Base-by-base conservation (phyloP, 2,329 filamentous ascomycete species). In the Trichoderma asperellum region DNA sequence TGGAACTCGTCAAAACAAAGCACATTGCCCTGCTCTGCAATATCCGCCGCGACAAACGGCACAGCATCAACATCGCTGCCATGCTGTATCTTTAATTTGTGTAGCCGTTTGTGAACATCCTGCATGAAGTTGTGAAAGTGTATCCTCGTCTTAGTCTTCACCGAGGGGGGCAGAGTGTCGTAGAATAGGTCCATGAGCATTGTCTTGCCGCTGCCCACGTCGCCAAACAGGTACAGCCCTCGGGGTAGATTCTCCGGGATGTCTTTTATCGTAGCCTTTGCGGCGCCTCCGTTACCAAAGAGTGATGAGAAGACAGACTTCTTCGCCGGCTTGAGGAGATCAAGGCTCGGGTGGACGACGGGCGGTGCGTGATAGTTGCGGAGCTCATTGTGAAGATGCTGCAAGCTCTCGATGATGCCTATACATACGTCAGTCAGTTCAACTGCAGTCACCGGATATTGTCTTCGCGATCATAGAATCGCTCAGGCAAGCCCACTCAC, bases 111-210 rank as follows among this genome's bases (percentile, higher is more conserved):
- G 82, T 99, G 96, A 60, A 98, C 91, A 79, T 97, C 92, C 80
- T 98, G 96, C 96, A 99, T 99, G 84, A 99, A 99, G 79, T 97
- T 97, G 84, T 98, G 94, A 81, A 99, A 99, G 83, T 99, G 96
- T 76, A 99, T 97, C 59, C 96, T 87, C 58, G 91, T 96, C 83
- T 97, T 97, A 37, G 89, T 88, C 69, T 85, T 87, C 73, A 98
- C 94, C 70, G 91, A 91, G 18, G 83, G 79, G 0, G 96, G 96
- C 27, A 98, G 83, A 0, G 95, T 97, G 73, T 98, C 94, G 82
- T 94, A 97, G 80, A 98, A 97, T 61, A 99, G 84, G 78, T 99
- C 95, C 96, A 99, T 99, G 77, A 99, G 85, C 96, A 99, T 99
- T 2, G 96, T 99, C 85, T 99, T 99, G 71, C 96, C 96, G 75